Conservation (phyloP, 768 basidiomycete genomes). For the Mycena indigotica region DNA sequence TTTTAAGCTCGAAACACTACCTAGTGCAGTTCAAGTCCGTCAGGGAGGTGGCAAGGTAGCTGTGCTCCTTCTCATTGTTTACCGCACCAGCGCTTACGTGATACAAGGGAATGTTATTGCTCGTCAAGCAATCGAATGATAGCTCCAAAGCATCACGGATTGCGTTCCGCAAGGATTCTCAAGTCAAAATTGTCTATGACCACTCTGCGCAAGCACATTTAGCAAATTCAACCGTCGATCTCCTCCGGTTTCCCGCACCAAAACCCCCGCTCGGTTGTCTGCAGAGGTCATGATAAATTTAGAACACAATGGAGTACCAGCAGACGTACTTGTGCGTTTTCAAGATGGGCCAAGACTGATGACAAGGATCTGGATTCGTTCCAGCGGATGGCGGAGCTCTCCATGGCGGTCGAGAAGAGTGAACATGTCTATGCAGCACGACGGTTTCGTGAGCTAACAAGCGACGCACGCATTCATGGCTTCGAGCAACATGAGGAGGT, state of each 20-base stretch:
- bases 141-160: constrained; percentile 2
- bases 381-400: constrained; percentile 17
- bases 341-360: constrained; percentile 34
- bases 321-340: constrained; percentile 30
- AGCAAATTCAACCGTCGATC: constrained; percentile 39
- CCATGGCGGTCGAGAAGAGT: constrained; percentile 21
- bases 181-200: constrained; percentile 37
- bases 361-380: constrained; percentile 20
- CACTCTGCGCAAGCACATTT: constrained; percentile 23
- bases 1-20: constrained; percentile 39
- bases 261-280: constrained; percentile 38
- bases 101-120: constrained; percentile 24
- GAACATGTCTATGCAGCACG: constrained; percentile 26
- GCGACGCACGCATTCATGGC: constrained; percentile 28
- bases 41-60: constrained; percentile 47
- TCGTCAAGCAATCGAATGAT: constrained; percentile 2
- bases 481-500: constrained; percentile 19
- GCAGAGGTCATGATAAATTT: constrained; percentile 48
- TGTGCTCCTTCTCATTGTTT: too few species aligned
- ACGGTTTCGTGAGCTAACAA: constrained; percentile 22
- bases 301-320: constrained; percentile 47
- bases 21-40: constrained; percentile 55
- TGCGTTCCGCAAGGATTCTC: constrained; percentile 29
- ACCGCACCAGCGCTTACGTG: too few species aligned
- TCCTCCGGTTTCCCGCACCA: constrained; percentile 42